A percentile compares a stretch with the other conserved stretches of the same genome.
phyloP scores from a whole-genome alignment of 805 yeast species.

The Metschnikowia similis region DNA sequence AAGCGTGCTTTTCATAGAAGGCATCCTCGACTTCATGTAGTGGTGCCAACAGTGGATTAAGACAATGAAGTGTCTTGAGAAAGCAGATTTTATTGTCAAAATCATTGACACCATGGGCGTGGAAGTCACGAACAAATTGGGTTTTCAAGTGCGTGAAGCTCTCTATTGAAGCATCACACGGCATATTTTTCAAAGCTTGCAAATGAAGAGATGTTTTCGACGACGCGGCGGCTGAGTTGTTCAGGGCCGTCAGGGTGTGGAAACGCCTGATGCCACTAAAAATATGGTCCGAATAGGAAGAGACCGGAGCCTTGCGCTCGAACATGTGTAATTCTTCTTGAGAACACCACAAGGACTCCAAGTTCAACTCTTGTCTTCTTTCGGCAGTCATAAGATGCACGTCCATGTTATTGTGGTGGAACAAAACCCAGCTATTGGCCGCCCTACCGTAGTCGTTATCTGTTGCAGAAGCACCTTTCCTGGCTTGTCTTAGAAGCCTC shows the following conservation, averaged over 20 bases:
- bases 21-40: slow-evolving; percentile 23
- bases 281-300: slow-evolving; percentile 20
- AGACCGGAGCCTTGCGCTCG: slow-evolving; percentile 15
- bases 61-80: slow-evolving; percentile 25
- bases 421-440: slow-evolving; percentile 78
- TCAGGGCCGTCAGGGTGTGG: slow-evolving; percentile 33
- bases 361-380: slow-evolving; percentile 61
- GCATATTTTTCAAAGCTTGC: slow-evolving; percentile 3
- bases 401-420: slow-evolving; percentile 65
- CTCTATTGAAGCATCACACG: not conserved
- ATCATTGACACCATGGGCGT: slow-evolving; percentile 12
- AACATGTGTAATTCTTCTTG: slow-evolving; percentile 33
- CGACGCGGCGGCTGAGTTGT: not conserved
- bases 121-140: slow-evolving; percentile 6
- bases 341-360: slow-evolving; percentile 65
- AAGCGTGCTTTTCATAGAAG: slow-evolving; percentile 27
- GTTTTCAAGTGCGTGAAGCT: slow-evolving; percentile 1
- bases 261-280: slow-evolving; percentile 23
- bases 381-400: slow-evolving; percentile 72
- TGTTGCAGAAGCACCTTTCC: slow-evolving; percentile 48
- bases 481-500: slow-evolving; percentile 46
- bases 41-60: slow-evolving; percentile 21
- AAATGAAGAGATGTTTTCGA: not conserved
- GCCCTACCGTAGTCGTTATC: slow-evolving; percentile 54
- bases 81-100: slow-evolving; percentile 20